Evolutionary conservation across 148 eudicot species (phyloP).

Genomic region (Arctostaphylos glauca): DNA sequence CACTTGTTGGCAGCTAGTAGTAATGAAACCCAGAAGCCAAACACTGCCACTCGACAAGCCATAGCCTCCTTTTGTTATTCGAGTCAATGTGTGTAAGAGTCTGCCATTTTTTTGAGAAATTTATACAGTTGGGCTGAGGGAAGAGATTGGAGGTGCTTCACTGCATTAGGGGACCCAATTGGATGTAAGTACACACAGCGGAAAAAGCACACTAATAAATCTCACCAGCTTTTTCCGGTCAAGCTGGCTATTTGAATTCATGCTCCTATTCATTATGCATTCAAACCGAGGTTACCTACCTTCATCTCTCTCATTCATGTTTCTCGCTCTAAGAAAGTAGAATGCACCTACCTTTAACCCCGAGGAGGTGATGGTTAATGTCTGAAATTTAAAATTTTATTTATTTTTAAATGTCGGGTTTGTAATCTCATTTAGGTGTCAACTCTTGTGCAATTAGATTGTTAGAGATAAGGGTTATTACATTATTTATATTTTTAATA

Average conservation of each 20-base stretch:
- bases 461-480: no score
- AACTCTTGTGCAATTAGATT: no score
- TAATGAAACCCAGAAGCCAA: constrained; percentile 20
- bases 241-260: neutral
- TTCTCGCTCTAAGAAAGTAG: no score
- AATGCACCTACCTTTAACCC: no score
- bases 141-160: neutral
- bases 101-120: neutral
- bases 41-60: constrained; percentile 4
- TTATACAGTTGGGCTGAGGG: neutral
- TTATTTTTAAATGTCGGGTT: no score
- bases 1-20: constrained; percentile 15
- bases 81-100: neutral
- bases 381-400: no score
- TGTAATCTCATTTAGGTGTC: no score
- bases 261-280: neutral
- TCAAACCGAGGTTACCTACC: neutral
- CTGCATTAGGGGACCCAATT: neutral
- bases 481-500: no score
- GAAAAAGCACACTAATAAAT: constrained; percentile 1
- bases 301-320: no score
- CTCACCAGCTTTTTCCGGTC: constrained; percentile 11
- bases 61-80: neutral
- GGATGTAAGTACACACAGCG: neutral
- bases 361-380: no score